phyloP scores from a whole-genome alignment of 805 yeast genomes.

The Blastobotrys mokoenaii region DNA sequence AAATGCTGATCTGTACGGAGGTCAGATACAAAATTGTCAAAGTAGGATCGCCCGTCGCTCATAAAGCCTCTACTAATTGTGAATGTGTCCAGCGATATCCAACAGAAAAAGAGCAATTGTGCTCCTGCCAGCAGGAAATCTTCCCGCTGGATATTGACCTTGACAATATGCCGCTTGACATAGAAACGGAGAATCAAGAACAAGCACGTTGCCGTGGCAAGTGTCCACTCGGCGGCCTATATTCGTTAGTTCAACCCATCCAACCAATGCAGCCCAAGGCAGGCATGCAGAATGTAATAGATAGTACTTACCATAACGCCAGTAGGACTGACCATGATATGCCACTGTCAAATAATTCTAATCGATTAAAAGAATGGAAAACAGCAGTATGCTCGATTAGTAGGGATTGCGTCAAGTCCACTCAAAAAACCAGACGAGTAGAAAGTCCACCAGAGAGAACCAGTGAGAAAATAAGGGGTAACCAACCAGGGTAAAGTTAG shows the following conservation, averaged over 20 bases:
- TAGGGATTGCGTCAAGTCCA: no score
- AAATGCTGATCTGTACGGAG: conserved; percentile 2
- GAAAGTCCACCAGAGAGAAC: no score
- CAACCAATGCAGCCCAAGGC: no score
- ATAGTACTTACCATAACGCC: no score
- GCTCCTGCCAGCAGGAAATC: conserved; percentile 18
- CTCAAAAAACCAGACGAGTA: no score
- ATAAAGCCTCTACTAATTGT: conserved; percentile 17
- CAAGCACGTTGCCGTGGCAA: conserved; percentile 13
- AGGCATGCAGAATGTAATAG: no score
- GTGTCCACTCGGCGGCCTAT: conserved; percentile 19
- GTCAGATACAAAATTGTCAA: conserved; percentile 3
- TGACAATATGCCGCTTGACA: conserved; percentile 15
- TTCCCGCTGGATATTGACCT: conserved; percentile 19
- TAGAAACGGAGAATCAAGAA: conserved; percentile 15
- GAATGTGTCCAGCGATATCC: conserved; percentile 21
- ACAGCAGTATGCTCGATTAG: no score
- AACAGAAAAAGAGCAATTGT: conserved; percentile 16
- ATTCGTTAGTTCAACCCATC: not conserved
- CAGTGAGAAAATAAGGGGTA: no score
- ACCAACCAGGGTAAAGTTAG: no score
- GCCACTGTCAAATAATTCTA: no score
- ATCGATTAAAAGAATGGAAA: no score
- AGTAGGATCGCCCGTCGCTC: conserved; percentile 17
- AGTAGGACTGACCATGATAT: no score